Conservation (phyloP, 2,329 filamentous ascomycete genomes). For the Fusarium udum region DNA sequence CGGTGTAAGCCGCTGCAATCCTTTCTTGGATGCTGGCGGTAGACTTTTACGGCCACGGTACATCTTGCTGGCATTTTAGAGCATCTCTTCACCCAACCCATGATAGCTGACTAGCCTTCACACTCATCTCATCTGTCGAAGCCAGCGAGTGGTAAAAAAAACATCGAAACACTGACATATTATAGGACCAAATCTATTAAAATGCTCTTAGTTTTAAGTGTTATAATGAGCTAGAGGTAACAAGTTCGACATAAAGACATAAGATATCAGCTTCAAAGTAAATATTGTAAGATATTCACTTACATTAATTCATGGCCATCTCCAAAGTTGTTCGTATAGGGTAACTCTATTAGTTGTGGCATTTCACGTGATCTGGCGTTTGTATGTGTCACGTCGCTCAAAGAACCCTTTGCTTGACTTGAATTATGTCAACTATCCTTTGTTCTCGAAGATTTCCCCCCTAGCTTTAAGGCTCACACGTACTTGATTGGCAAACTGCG, state of each 20-base stretch:
- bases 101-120: conserved; percentile 38
- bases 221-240: neutral
- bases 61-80: too few species aligned
- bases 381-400: conserved; percentile 33
- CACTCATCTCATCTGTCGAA: neutral
- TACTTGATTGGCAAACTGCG: neutral
- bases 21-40: neutral
- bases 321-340: neutral
- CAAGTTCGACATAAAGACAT: neutral
- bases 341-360: neutral
- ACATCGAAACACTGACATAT: neutral
- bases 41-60: neutral
- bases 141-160: neutral
- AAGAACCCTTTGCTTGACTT: neutral
- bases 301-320: neutral
- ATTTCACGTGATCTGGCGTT: conserved; percentile 43
- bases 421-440: conserved; percentile 8
- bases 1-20: neutral
- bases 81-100: conserved; percentile 39
- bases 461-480: neutral
- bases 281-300: neutral
- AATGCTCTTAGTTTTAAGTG: neutral
- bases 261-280: neutral
- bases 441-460: neutral
- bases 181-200: neutral